phyloP scores from a whole-genome alignment of 2,329 filamentous ascomycete species.

The Exophiala aquamarina region DNA sequence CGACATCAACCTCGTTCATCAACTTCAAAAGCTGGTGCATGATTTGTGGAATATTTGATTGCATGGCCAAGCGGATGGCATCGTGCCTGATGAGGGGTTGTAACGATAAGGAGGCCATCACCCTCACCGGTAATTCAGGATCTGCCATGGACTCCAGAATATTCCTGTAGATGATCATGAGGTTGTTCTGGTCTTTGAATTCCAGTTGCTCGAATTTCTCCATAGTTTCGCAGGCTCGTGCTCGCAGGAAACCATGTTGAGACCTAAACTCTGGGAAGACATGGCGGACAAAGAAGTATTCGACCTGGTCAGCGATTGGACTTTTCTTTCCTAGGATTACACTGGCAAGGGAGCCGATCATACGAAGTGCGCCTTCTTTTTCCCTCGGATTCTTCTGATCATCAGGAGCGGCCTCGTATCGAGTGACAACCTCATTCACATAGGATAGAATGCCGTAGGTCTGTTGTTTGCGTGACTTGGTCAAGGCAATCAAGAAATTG shows the following conservation, averaged over 20 bases:
- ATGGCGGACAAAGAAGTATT: slow-evolving; percentile 97
- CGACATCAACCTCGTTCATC: slow-evolving; percentile 96
- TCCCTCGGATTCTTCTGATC: slow-evolving; percentile 90
- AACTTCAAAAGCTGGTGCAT: slow-evolving; percentile 98
- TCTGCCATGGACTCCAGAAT: slow-evolving; percentile 98
- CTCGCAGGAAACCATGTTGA: slow-evolving; percentile 85
- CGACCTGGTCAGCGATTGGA: slow-evolving; percentile 93
- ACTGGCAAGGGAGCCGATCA: slow-evolving; percentile 93
- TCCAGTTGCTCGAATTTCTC: slow-evolving; percentile 98
- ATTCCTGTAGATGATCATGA: slow-evolving; percentile 93
- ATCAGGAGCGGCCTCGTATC: slow-evolving; percentile 80
- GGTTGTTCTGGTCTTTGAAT: slow-evolving; percentile 94
- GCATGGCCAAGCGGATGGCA: slow-evolving; percentile 91
- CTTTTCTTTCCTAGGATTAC: slow-evolving; percentile 98
- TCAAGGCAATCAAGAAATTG: slow-evolving; percentile 92
- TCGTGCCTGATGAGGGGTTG: slow-evolving; percentile 96
- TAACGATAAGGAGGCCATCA: slow-evolving; percentile 88
- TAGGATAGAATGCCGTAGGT: slow-evolving; percentile 94
- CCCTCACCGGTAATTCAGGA: slow-evolving; percentile 84
- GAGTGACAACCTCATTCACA: slow-evolving; percentile 90
- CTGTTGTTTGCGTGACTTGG: slow-evolving; percentile 91
- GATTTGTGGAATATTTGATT: slow-evolving; percentile 95
- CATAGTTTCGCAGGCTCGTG: slow-evolving; percentile 92
- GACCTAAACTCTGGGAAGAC: slow-evolving; percentile 98
- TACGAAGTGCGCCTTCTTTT: slow-evolving; percentile 93